Conservation (phyloP, 768 basidiomycete genomes). For the Melanogaster broomeanus region DNA sequence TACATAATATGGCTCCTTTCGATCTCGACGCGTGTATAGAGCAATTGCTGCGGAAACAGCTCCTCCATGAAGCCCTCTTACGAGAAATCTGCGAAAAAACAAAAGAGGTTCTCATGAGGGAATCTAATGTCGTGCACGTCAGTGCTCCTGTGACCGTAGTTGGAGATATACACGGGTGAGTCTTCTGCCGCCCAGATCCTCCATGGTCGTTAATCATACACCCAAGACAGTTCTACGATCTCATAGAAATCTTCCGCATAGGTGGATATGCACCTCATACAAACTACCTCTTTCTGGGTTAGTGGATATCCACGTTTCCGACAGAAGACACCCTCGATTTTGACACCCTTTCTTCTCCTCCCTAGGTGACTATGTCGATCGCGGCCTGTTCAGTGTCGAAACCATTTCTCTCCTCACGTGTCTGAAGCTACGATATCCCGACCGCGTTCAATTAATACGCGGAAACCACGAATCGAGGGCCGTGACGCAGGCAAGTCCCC, state of each 20-base stretch:
- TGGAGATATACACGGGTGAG: constrained; percentile 98
- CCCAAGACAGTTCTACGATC: constrained; percentile 96
- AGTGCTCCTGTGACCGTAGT: constrained; percentile 97
- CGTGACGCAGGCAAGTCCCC: constrained; percentile 85
- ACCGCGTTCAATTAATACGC: constrained; percentile 93
- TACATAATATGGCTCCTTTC: constrained; percentile 54
- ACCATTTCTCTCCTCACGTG: constrained; percentile 97
- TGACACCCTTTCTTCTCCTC: not conserved
- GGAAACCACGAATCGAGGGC: constrained; percentile 98
- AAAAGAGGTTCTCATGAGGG: constrained; percentile 98
- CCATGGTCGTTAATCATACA: constrained; percentile 35
- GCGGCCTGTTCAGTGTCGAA: constrained; percentile 96
- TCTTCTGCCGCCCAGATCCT: constrained; percentile 11
- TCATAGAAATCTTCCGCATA: constrained; percentile 99
- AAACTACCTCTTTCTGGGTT: constrained; percentile 97
- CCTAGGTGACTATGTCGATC: constrained; percentile 96
- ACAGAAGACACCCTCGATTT: not conserved
- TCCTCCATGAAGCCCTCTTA: constrained; percentile 90
- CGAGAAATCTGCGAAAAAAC: constrained; percentile 99
- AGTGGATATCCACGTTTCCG: constrained; percentile 29
- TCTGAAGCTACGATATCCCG: constrained; percentile 94
- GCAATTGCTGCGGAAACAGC: constrained; percentile 87
- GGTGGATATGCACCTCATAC: constrained; percentile 96
- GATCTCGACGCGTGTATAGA: constrained; percentile 97
- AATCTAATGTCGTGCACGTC: constrained; percentile 98